Conservation (phyloP, 345 rosid genomes). For the Bruguiera parviflora region DNA sequence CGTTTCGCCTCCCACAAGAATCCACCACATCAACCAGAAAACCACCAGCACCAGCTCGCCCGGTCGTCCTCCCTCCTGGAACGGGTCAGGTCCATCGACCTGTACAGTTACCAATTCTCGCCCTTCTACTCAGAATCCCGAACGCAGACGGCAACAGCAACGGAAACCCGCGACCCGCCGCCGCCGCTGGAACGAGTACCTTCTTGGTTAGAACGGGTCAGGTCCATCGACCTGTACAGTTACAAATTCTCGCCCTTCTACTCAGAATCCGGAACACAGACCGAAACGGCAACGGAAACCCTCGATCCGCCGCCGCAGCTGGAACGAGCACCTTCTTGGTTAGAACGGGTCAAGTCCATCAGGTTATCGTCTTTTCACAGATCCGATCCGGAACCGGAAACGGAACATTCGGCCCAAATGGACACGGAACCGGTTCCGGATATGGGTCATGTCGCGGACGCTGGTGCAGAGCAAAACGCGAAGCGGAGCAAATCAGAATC, state of each 20-base stretch:
- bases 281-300: not conserved
- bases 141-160: not conserved
- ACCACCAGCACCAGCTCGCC: slow-evolving; percentile 4
- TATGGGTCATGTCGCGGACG: not conserved
- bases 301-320: not conserved
- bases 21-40: not conserved
- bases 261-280: not conserved
- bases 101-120: slow-evolving; percentile 35
- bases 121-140: slow-evolving; percentile 16
- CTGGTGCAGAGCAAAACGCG: slow-evolving; percentile 11
- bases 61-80: slow-evolving; percentile 57
- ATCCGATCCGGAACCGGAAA: not conserved
- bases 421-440: slow-evolving; percentile 11
- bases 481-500: slow-evolving; percentile 46
- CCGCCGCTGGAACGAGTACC: slow-evolving; percentile 9
- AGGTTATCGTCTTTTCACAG: slow-evolving; percentile 6
- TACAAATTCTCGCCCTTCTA: slow-evolving; percentile 35
- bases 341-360: not conserved
- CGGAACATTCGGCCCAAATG: slow-evolving; percentile 3
- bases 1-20: slow-evolving; percentile 29
- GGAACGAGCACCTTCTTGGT: slow-evolving; percentile 8
- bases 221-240: slow-evolving; percentile 28
- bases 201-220: slow-evolving; percentile 15
- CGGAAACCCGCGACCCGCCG: not conserved
- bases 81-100: slow-evolving; percentile 57